phyloP scores from a whole-genome alignment of 2,329 filamentous ascomycete species.

The Aurifilum marmelostoma region DNA sequence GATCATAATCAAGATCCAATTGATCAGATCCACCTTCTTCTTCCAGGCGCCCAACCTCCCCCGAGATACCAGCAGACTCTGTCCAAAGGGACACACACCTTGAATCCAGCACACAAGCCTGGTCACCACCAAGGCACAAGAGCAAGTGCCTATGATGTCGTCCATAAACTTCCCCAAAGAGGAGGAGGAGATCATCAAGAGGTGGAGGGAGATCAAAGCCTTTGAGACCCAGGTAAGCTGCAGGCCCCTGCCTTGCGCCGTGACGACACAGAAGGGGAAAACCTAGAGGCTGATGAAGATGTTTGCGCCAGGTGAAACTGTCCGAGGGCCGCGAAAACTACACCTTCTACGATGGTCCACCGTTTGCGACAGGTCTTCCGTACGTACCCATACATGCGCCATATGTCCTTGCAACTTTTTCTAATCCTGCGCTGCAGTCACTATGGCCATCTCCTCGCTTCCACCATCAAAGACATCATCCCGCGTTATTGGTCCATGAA shows the following conservation, averaged over 20 bases:
- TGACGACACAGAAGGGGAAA: not conserved
- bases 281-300: constrained; percentile 16
- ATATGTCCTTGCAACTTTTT: not conserved
- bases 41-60: not conserved
- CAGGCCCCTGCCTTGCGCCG: not conserved
- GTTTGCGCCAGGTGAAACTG: constrained; percentile 64
- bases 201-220: constrained; percentile 91
- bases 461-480: constrained; percentile 97
- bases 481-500: constrained; percentile 98
- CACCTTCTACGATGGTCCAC: constrained; percentile 91
- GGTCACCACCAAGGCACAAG: constrained; percentile 2
- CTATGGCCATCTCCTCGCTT: constrained; percentile 78
- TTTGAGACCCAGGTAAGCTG: constrained; percentile 76
- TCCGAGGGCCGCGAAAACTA: constrained; percentile 82
- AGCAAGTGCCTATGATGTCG: constrained; percentile 52
- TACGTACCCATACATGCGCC: constrained; percentile 14
- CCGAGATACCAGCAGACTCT: not conserved
- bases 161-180: constrained; percentile 92
- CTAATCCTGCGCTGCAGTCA: constrained; percentile 41
- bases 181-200: constrained; percentile 81
- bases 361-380: constrained; percentile 72
- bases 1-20: not conserved
- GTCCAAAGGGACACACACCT: not conserved
- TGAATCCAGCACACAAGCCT: constrained; percentile 6
- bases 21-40: not conserved